Base-by-base conservation (phyloP, 2,329 filamentous ascomycete genomes). In the Epichloe scottii region DNA sequence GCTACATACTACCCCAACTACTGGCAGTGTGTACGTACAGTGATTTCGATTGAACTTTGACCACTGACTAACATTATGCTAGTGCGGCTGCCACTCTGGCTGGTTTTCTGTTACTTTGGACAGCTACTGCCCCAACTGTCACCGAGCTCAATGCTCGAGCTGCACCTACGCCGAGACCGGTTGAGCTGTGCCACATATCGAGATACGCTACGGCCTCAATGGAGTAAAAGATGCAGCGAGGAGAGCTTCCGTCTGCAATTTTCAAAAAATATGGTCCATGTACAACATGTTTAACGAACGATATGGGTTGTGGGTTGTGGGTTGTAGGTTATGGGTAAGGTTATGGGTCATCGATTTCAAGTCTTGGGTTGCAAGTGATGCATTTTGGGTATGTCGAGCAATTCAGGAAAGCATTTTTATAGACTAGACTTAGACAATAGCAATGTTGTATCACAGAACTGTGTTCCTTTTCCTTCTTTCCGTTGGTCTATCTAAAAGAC, bases 61-160 rank as follows among this genome's bases (percentile, higher is more conserved):
- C 4, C 26, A 6, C 33, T 12, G 12, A 21, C 49, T 57, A 30
- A 54, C 49, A n/a, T 47, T 10, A 2, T n/a, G 4, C 5, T 21
- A 59, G 58, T 59, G 58, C 57, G 42, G 40, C 4, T 59, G 58
- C 52, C 30, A 35, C 17, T 45, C 40, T 26, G 58, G 58, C 35
- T 59, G 57, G 58, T 59, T 55, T 46, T 58, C 54, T 15, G 41
- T 54, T 14, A n/a, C 49, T 11, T 40, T 56, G 19, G 52, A 59
- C 47, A 34, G 43, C 14, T 55, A 45, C 41, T 59, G 57, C 51
- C 58, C 57, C 3, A 46, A 52, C 35, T 59, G 58, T 53, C 57
- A 56, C 5, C 19, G 26, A 7, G 19, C 8, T 17, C 62, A 61
- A 2, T 64, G 62, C 43, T 0, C 0, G 0, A 2, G 47, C 33